Evolutionary conservation across 164 flowering plant species (phyloP).

Genomic region (Stephania japonica): DNA sequence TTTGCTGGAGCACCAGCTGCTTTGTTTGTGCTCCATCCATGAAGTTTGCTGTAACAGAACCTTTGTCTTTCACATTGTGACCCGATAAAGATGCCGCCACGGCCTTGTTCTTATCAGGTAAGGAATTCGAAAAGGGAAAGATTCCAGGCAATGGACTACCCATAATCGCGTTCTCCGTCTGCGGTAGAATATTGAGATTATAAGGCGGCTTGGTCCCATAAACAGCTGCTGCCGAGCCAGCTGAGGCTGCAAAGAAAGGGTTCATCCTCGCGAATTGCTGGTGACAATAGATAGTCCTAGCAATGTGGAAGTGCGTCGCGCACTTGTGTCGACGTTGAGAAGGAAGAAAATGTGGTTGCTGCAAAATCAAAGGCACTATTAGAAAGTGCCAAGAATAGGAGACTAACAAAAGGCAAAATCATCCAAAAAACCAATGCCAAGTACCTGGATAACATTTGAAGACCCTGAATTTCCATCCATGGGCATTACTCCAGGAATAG

Average conservation of each 20-base stretch:
- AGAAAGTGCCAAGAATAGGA: not conserved
- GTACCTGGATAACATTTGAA: conserved; percentile 59
- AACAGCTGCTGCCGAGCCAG: conserved; percentile 59
- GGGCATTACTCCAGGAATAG: conserved; percentile 73
- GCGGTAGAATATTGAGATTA: conserved; percentile 58
- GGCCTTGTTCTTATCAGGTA: conserved; percentile 54
- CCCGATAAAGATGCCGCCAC: conserved; percentile 9
- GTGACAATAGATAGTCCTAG: conserved; percentile 50
- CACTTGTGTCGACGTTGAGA: conserved; percentile 72
- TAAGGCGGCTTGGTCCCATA: conserved; percentile 69
- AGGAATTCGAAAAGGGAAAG: conserved; percentile 28
- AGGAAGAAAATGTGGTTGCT: conserved; percentile 57
- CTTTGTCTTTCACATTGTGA: conserved; percentile 46
- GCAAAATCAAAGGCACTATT: conserved; percentile 11
- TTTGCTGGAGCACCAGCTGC: conserved; percentile 58
- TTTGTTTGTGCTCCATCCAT: conserved; percentile 56
- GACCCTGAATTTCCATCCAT: conserved; percentile 64
- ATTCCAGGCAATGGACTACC: conserved; percentile 37
- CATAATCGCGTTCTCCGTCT: conserved; percentile 35
- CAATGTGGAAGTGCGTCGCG: conserved; percentile 91
- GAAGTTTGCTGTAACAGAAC: conserved; percentile 31
- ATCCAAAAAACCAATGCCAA: not conserved
- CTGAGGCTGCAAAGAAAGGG: conserved; percentile 72
- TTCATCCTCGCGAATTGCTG: conserved; percentile 79
- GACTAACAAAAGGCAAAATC: not conserved